Evolutionary conservation across 1,139 yeast genomes (phyloP).

Genomic region (Groenewaldozyma sp.): DNA sequence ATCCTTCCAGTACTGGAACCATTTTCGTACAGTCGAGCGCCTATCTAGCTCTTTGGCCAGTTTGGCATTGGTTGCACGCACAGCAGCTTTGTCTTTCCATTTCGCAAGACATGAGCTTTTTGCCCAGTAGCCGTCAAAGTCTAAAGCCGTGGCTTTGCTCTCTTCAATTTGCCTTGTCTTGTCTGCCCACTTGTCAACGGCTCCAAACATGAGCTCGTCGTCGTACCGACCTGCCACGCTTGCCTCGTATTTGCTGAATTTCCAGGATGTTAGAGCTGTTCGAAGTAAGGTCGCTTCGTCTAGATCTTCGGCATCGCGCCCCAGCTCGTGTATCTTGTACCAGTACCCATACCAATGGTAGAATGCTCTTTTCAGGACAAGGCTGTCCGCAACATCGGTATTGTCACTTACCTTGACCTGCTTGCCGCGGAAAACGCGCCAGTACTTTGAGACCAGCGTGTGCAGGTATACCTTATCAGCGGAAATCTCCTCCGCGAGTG

Average conservation of each 20-base stretch:
- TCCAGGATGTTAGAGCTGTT: constrained; percentile 1
- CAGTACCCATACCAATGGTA: not conserved
- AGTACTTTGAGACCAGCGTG: not conserved
- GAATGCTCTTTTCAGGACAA: constrained; percentile 1
- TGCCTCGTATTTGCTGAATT: constrained; percentile 5
- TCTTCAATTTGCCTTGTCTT: not conserved
- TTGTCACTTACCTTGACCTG: too few relatives aligned
- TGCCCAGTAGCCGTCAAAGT: not conserved
- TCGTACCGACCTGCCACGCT: constrained; percentile 3
- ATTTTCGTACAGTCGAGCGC: not conserved
- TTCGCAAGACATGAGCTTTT: constrained; percentile 3
- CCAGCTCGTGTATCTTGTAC: not conserved
- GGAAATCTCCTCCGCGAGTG: too few relatives aligned
- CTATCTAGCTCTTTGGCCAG: constrained; percentile 7
- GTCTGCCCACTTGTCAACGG: constrained; percentile 7
- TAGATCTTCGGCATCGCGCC: not conserved
- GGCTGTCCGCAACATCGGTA: not conserved
- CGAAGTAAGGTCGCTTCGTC: not conserved
- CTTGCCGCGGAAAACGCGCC: too few relatives aligned
- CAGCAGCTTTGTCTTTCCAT: constrained; percentile 8
- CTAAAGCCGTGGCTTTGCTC: constrained; percentile 3
- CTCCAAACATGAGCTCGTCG: constrained; percentile 1
- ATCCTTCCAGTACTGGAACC: constrained; percentile 9
- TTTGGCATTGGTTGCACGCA: not conserved
- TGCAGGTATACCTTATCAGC: not conserved